Evolutionary conservation across 2,329 filamentous ascomycete genomes (phyloP).

Genomic region (Zopfia rhizophila): DNA sequence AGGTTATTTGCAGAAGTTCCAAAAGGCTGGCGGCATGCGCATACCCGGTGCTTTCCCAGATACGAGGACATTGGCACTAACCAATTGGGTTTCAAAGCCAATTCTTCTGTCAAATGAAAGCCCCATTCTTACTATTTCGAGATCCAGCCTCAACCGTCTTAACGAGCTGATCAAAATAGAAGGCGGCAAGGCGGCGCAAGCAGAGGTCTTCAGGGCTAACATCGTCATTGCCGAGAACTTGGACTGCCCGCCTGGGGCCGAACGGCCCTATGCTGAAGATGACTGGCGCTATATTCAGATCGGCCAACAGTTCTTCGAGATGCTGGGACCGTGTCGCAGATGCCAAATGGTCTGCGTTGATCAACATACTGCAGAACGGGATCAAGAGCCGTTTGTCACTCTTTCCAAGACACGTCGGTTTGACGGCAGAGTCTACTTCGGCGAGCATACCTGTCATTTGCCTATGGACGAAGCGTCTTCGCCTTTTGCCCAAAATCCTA

Average conservation of each 20-base stretch:
- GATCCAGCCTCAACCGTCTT: constrained; percentile 79
- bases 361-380: constrained; percentile 79
- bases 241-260: constrained; percentile 53
- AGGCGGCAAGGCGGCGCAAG: constrained; percentile 72
- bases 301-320: constrained; percentile 71
- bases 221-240: constrained; percentile 72
- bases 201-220: constrained; percentile 88
- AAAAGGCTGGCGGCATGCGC: constrained; percentile 36
- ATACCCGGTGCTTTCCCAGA: constrained; percentile 67
- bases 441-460: constrained; percentile 72
- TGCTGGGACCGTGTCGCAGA: constrained; percentile 84
- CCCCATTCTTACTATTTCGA: constrained; percentile 86
- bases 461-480: constrained; percentile 32
- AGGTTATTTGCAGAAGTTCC: constrained; percentile 69
- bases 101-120: constrained; percentile 93
- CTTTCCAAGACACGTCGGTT: constrained; percentile 86
- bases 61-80: constrained; percentile 53
- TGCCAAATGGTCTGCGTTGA: constrained; percentile 98
- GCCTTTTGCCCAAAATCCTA: constrained; percentile 44
- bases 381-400: constrained; percentile 88
- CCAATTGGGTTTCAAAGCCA: constrained; percentile 64
- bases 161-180: constrained; percentile 75
- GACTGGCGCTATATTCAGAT: constrained; percentile 76
- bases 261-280: constrained; percentile 81
- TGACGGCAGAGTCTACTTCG: constrained; percentile 88